Base-by-base conservation (phyloP, 1,284 basidiomycete species). In the Ustilago crameri region DNA sequence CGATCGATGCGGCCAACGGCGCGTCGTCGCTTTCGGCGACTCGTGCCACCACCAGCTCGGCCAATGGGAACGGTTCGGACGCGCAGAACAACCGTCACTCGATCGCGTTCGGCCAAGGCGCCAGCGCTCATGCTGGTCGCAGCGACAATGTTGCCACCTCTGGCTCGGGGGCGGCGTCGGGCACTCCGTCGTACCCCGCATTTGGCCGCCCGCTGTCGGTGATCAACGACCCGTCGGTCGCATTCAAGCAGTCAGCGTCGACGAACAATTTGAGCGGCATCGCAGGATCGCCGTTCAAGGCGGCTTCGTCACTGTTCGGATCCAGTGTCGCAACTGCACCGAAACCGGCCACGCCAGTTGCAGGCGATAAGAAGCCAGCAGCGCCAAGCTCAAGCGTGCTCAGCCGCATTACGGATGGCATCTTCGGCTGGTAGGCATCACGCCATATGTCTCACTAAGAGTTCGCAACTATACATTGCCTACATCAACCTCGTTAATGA, bases 381-480 rank as follows among this genome's bases (percentile, higher is more conserved):
- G 18, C 38, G 18, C 24, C 54, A 14, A 52, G 50, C 30, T 57
- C 58, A 10, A 58, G 64, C 43, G 45, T 74, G 55, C 49, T 76
- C 7, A 72, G 75, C 23, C 63, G 72, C 32, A 61, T 79, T 37
- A 74, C 76, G 2, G 76, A 79, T n/a, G 72, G 75, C 26, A 70
- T 79, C 38, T 79, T 79, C 60, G 76, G 76, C 20, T 79, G 76
- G 76, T 79, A 61, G 38, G 12, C 23, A 17, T 9, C 9, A 9
- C 38, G 24, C 17, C 2, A 7, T n/a, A 9, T 15, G 2, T n/a
- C 15, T 50, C 34, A 24, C 34, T 5, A 23, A 22, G 8, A 32
- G n/a, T 30, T 30, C 32, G 23, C n/a, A n/a, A n/a, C n/a, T n/a
- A n/a, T n/a, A n/a, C n/a, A n/a, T n/a, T n/a, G n/a, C n/a, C n/a